Evolutionary conservation across 352 stramenopile species (phyloP).

Genomic region (Peronospora belbahrii): DNA sequence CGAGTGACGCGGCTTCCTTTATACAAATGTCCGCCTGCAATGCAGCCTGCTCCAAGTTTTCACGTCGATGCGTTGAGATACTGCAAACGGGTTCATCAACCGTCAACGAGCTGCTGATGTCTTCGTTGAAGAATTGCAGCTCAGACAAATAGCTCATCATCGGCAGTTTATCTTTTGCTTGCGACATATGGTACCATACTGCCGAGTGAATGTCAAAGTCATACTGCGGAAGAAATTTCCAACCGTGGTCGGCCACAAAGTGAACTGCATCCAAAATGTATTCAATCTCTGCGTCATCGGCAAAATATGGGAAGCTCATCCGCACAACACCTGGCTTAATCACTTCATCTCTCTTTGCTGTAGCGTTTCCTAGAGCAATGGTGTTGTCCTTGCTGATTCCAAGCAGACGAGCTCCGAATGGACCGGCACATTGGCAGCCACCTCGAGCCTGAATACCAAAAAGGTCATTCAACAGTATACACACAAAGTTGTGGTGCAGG

Average conservation of each 20-base stretch:
- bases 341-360: constrained; percentile 88
- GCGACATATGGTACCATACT: constrained; percentile 75
- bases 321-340: constrained; percentile 92
- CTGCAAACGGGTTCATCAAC: constrained; percentile 12
- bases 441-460: constrained; percentile 89
- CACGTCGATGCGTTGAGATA: constrained; percentile 14
- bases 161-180: background rate
- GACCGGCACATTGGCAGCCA: constrained; percentile 85
- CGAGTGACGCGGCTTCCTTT: constrained; percentile 16
- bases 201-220: constrained; percentile 90
- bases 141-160: constrained; percentile 14
- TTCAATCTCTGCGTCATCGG: constrained; percentile 74
- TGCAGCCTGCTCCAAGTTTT: constrained; percentile 23
- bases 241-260: constrained; percentile 90
- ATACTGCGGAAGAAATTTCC: constrained; percentile 92
- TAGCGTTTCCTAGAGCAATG: constrained; percentile 65
- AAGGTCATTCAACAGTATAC: constrained; percentile 95
- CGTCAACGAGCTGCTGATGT: constrained; percentile 4
- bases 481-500: constrained; percentile 98
- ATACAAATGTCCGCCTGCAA: constrained; percentile 18
- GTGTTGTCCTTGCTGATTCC: constrained; percentile 74
- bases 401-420: constrained; percentile 89
- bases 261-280: constrained; percentile 90
- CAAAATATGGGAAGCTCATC: constrained; percentile 88
- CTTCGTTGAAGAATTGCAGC: constrained; percentile 17